These are phyloP conservation scores for Candida freyschussii DNA, from an alignment of 1,139 yeast genomes.

Conservation along the genomic window DNA sequence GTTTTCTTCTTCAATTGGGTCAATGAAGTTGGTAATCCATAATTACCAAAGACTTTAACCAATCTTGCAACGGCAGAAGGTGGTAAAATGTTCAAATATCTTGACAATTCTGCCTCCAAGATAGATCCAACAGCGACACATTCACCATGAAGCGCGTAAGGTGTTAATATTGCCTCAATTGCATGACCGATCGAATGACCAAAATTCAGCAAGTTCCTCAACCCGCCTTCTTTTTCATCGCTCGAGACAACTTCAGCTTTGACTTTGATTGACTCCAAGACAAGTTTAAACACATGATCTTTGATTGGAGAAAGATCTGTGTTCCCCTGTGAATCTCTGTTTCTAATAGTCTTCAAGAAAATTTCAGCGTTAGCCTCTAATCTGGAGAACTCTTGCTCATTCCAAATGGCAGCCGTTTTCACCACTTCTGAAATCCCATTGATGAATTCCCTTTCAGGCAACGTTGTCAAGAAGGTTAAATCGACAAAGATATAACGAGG, in stretches of 20 bases:
- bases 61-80: constrained; percentile 94
- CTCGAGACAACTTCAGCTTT: constrained; percentile 92
- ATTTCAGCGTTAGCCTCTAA: constrained; percentile 69
- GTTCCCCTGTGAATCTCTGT: constrained; percentile 35
- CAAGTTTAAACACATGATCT: constrained; percentile 73
- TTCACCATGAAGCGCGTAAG: constrained; percentile 96
- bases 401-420: constrained; percentile 98
- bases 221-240: constrained; percentile 94
- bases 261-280: constrained; percentile 79
- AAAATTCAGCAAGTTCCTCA: constrained; percentile 86
- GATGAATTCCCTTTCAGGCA: constrained; percentile 90
- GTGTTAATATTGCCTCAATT: constrained; percentile 91
- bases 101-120: constrained; percentile 87
- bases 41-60: constrained; percentile 74
- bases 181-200: constrained; percentile 99
- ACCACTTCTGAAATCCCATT: constrained; percentile 99
- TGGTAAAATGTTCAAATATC: constrained; percentile 82
- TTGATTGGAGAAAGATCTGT: constrained; percentile 52
- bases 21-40: constrained; percentile 77
- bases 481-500: constrained; percentile 88
- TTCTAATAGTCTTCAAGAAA: constrained; percentile 56
- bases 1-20: constrained; percentile 64
- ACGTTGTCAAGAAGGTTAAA: constrained; percentile 77
- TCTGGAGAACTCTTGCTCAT: constrained; percentile 78
- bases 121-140: constrained; percentile 96